Percentiles rank a stretch among this genome's conserved stretches.
Conservation (phyloP, 2,329 filamentous ascomycete species). For the Albophoma yamanashiensis region DNA sequence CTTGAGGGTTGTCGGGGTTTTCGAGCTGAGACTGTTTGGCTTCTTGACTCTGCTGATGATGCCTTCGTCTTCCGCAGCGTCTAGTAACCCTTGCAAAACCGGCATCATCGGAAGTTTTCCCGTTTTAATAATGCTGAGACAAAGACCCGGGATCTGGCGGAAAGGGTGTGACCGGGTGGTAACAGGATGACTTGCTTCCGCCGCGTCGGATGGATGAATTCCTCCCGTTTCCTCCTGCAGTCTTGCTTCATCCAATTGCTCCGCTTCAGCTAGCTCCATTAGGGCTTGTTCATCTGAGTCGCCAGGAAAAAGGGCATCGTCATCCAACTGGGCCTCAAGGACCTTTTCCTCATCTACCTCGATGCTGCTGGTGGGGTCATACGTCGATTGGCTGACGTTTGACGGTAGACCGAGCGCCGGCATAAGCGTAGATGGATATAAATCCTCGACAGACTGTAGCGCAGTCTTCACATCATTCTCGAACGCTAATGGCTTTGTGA, state of each 20-base stretch:
- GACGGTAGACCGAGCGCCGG: conserved; percentile 31
- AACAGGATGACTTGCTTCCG: not conserved
- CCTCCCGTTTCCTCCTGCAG: not conserved
- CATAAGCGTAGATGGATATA: conserved; percentile 60
- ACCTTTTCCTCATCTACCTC: conserved; percentile 57
- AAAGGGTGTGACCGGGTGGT: not conserved
- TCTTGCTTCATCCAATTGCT: not conserved
- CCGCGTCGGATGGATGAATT: not conserved
- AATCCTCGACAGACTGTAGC: conserved; percentile 75
- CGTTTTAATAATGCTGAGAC: conserved; percentile 29
- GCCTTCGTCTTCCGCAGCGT: conserved; percentile 28
- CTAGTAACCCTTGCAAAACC: conserved; percentile 25
- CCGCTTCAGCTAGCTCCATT: conserved; percentile 13
- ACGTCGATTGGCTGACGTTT: conserved; percentile 25
- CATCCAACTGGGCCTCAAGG: conserved; percentile 30
- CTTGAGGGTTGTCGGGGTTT: conserved; percentile 12
- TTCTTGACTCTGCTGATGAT: conserved; percentile 12
- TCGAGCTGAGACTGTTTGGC: conserved; percentile 9
- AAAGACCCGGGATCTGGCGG: conserved; percentile 21
- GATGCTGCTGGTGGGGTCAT: conserved; percentile 31
- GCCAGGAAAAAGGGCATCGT: conserved; percentile 36
- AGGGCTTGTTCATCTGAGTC: conserved; percentile 44
- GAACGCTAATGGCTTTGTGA: conserved; percentile 43
- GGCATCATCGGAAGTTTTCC: conserved; percentile 25
- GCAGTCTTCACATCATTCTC: conserved; percentile 60